Percentiles rank a stretch among this genome's conserved stretches.
Evolutionary conservation across 1,284 basidiomycete species (phyloP).

Genomic region (Sanguinoderma infundibulare): DNA sequence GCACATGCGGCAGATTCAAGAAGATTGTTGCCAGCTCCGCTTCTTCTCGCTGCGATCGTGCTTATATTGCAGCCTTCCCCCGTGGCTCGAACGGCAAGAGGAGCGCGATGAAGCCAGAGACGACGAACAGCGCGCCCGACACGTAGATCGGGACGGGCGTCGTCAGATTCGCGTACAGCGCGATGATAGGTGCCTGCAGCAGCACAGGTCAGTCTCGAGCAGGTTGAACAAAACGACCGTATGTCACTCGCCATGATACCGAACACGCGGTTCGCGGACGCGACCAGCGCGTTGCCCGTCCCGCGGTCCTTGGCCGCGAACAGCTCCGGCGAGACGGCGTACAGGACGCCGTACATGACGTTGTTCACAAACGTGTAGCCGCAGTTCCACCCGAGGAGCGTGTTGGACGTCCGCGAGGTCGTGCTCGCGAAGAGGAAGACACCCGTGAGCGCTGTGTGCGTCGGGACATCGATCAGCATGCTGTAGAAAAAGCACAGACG

Average conservation of each 20-base stretch:
- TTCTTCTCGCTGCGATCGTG: too few species aligned
- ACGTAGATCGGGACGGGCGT: slow-evolving; percentile 76
- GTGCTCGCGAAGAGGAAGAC: slow-evolving; percentile 73
- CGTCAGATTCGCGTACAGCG: slow-evolving; percentile 60
- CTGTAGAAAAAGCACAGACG: neutral
- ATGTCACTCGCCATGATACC: slow-evolving; percentile 55
- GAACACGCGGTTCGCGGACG: slow-evolving; percentile 64
- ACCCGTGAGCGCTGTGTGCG: slow-evolving; percentile 58
- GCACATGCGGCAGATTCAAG: too few species aligned
- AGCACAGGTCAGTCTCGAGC: neutral
- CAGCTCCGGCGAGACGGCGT: slow-evolving; percentile 68
- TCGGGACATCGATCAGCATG: neutral
- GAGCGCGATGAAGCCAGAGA: slow-evolving; percentile 63
- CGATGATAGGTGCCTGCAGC: slow-evolving; percentile 65
- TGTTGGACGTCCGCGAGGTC: slow-evolving; percentile 62
- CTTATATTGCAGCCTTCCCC: slow-evolving; percentile 66
- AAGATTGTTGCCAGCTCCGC: too few species aligned
- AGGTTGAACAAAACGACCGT: neutral
- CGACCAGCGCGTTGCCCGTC: slow-evolving; percentile 71
- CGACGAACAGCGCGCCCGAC: slow-evolving; percentile 66
- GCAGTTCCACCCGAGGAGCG: slow-evolving; percentile 76
- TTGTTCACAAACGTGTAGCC: slow-evolving; percentile 67
- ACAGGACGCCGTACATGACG: slow-evolving; percentile 78
- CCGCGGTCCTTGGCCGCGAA: slow-evolving; percentile 76
- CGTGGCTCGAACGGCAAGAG: slow-evolving; percentile 75